Evolutionary conservation across 805 yeast species (phyloP).

Genomic region (Zygoascus tannicola): DNA sequence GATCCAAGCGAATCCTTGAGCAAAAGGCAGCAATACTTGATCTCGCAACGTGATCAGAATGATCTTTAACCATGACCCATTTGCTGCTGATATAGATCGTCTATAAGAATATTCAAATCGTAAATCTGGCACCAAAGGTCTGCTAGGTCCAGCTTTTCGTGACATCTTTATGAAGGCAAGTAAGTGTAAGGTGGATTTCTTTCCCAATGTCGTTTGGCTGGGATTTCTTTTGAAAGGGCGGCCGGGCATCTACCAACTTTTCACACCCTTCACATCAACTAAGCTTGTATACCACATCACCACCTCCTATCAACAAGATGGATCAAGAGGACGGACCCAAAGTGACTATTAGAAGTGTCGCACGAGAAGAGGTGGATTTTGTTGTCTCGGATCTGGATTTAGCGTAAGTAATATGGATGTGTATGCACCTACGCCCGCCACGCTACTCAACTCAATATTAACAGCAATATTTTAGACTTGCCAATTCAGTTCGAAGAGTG

Average conservation of each 20-base stretch:
- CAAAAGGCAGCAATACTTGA: constrained; percentile 27
- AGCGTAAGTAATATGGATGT: constrained; percentile 31
- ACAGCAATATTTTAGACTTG: constrained; percentile 48
- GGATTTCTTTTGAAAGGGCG: too few relatives aligned
- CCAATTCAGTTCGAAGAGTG: constrained; percentile 83
- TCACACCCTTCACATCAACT: too few relatives aligned
- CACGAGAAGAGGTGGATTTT: constrained; percentile 81
- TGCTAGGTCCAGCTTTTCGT: too few relatives aligned
- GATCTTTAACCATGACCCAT: constrained; percentile 21
- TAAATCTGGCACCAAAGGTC: constrained; percentile 21
- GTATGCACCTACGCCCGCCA: too few relatives aligned
- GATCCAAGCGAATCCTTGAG: constrained; percentile 30
- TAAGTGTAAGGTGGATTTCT: too few relatives aligned
- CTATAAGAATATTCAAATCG: constrained; percentile 26
- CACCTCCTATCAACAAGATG: too few relatives aligned
- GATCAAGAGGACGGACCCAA: constrained; percentile 47
- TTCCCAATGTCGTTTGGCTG: too few relatives aligned
- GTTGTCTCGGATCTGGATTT: constrained; percentile 80
- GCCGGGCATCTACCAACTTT: too few relatives aligned
- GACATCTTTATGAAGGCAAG: too few relatives aligned
- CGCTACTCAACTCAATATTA: too few relatives aligned
- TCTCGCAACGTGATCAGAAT: constrained; percentile 24
- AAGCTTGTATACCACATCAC: too few relatives aligned
- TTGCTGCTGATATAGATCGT: constrained; percentile 25
- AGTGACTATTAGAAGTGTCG: constrained; percentile 80